Conservation (phyloP, 73 alveolate species). For the Breviolum minutum region DNA sequence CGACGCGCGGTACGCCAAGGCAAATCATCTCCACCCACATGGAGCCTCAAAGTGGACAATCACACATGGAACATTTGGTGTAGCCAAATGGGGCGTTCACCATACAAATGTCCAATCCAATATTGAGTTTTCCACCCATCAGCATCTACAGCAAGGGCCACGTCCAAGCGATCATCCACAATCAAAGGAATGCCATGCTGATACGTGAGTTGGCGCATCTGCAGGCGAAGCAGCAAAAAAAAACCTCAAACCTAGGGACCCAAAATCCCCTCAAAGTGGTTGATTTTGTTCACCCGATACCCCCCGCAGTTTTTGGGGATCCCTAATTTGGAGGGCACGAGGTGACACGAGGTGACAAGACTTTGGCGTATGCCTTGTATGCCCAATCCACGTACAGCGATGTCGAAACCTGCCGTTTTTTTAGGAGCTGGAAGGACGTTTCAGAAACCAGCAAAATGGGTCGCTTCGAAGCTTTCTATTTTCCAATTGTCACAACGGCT, state of each 20-base stretch:
- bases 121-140: conserved; percentile 32
- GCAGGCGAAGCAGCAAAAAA: not conserved
- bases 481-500: not conserved
- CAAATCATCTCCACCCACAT: conserved; percentile 87
- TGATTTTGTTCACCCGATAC: too few species aligned
- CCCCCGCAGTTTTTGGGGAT: too few species aligned
- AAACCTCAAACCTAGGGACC: too few species aligned
- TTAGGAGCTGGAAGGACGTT: not conserved
- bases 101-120: not conserved
- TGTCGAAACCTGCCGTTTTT: conserved; percentile 54
- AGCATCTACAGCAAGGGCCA: conserved; percentile 73
- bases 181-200: conserved; percentile 57
- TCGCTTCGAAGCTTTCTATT: too few species aligned
- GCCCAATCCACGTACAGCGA: conserved; percentile 57
- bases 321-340: not conserved
- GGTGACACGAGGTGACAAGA: not conserved
- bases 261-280: too few species aligned
- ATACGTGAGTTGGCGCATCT: conserved; percentile 70
- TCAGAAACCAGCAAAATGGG: not conserved
- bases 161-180: conserved; percentile 88
- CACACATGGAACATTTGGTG: not conserved
- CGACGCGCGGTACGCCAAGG: conserved; percentile 91
- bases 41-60: conserved; percentile 27
- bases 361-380: not conserved
- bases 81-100: not conserved